phyloP scores from a whole-genome alignment of 1,284 basidiomycete species.

The Meripilus lineatus region DNA sequence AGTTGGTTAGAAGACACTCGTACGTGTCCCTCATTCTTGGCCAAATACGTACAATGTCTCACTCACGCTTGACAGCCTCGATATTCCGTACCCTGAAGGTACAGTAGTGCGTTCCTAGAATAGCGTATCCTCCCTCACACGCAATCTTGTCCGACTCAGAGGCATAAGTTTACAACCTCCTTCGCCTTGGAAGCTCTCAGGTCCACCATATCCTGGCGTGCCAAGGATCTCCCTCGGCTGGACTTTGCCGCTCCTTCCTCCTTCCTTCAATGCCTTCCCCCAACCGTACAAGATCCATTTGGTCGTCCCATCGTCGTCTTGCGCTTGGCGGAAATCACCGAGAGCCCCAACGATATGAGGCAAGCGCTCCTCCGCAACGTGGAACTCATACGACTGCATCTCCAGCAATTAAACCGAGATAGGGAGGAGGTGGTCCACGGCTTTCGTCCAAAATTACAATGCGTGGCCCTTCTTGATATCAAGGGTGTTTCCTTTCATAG shows the following conservation, averaged over 20 bases:
- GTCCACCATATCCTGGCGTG: conserved; percentile 54
- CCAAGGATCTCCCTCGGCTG: conserved; percentile 40
- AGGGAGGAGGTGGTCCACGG: conserved; percentile 13
- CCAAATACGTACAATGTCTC: conserved; percentile 2
- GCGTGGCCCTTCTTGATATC: conserved; percentile 66
- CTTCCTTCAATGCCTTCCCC: conserved; percentile 46
- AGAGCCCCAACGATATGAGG: conserved; percentile 34
- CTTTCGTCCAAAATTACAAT: conserved; percentile 50
- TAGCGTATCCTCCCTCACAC: not conserved
- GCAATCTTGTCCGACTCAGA: too few species aligned
- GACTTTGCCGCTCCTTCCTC: conserved; percentile 22
- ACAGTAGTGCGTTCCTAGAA: conserved; percentile 13
- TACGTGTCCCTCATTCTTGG: conserved; percentile 14
- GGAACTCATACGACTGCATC: conserved; percentile 51
- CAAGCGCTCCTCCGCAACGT: conserved; percentile 41
- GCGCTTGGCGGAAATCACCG: conserved; percentile 32
- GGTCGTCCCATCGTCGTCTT: conserved; percentile 58
- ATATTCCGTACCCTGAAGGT: conserved; percentile 66
- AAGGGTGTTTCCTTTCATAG: conserved; percentile 51
- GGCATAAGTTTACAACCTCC: conserved; percentile 60
- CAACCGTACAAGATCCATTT: conserved; percentile 47
- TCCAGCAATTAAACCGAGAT: conserved; percentile 38
- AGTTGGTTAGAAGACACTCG: conserved; percentile 58
- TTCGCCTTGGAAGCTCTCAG: conserved; percentile 59
- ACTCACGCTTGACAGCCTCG: conserved; percentile 38